Percentiles rank a stretch among this genome's conserved stretches.
These are phyloP conservation scores for Plantago ovata DNA, from an alignment of 257 asterid genomes.

Conservation along the genomic window DNA sequence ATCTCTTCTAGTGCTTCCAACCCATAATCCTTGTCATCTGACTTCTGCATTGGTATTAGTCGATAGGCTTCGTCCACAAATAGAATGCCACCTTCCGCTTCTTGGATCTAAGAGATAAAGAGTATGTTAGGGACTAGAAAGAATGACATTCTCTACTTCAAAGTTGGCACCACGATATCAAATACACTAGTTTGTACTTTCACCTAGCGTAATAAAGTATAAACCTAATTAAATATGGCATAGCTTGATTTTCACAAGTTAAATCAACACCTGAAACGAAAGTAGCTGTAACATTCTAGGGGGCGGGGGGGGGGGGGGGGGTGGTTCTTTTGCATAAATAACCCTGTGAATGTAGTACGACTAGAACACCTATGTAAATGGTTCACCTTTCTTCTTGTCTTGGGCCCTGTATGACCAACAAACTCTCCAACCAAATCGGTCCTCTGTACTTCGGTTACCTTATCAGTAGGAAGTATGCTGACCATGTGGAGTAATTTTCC, in stretches of 20 bases:
- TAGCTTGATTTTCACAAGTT: neutral
- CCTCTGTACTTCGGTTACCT: conserved; percentile 58
- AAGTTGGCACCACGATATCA: no score
- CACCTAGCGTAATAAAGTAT: no score
- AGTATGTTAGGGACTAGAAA: conserved; percentile 7
- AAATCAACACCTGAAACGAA: neutral
- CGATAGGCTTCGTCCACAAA: conserved; percentile 62
- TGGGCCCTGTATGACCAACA: conserved; percentile 67
- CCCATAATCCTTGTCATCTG: conserved; percentile 50
- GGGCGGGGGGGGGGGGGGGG: no score
- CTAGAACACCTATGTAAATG: neutral
- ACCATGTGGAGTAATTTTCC: conserved; percentile 35
- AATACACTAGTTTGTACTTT: no score
- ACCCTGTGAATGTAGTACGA: neutral
- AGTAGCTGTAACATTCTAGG: neutral
- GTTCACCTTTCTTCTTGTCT: conserved; percentile 52
- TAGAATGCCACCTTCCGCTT: conserved; percentile 65
- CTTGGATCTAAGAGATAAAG: conserved; percentile 42
- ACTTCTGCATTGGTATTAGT: conserved; percentile 48
- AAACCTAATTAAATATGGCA: neutral
- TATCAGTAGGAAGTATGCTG: conserved; percentile 48
- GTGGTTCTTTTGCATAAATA: no score
- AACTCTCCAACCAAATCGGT: conserved; percentile 66
- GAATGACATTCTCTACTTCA: neutral
- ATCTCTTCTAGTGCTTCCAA: conserved; percentile 65